phyloP scores from a whole-genome alignment of 192 early-diverging fungal genomes.

The Entomortierella parvispora region DNA sequence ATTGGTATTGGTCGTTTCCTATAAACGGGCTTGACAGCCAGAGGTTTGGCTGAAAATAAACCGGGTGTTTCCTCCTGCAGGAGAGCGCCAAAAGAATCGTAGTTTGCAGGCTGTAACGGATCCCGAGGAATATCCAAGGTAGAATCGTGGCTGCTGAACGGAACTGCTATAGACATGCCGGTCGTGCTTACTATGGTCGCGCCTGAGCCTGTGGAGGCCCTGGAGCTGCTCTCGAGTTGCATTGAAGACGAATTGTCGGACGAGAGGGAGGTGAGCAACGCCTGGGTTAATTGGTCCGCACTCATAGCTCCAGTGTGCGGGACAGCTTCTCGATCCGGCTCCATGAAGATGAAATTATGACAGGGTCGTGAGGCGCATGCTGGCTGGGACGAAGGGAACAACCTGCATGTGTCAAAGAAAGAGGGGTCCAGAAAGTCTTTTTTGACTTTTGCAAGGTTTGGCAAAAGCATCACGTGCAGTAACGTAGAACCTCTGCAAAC shows the following conservation, averaged over 20 bases:
- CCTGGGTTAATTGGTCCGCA: no score
- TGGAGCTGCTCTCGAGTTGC: not conserved
- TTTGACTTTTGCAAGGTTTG: no score
- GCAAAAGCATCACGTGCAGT: no score
- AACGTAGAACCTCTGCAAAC: no score
- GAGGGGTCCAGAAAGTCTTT: no score
- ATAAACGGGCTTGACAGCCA: constrained; percentile 25
- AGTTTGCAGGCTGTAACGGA: not conserved
- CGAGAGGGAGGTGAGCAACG: no score
- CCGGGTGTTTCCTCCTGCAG: not conserved
- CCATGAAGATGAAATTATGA: no score
- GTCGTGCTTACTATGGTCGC: not conserved
- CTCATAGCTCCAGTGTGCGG: no score
- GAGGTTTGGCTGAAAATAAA: not conserved
- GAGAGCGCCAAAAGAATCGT: not conserved
- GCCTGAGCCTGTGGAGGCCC: not conserved
- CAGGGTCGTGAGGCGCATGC: no score
- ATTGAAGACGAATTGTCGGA: not conserved
- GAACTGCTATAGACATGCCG: constrained; percentile 1
- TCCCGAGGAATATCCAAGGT: not conserved
- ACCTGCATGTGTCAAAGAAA: no score
- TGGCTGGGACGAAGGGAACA: no score
- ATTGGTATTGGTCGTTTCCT: constrained; percentile 12
- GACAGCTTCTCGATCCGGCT: no score
- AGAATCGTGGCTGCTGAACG: constrained; percentile 11